These are phyloP conservation scores for Firmiana major DNA, from an alignment of 345 rosid genomes.

Conservation along the genomic window DNA sequence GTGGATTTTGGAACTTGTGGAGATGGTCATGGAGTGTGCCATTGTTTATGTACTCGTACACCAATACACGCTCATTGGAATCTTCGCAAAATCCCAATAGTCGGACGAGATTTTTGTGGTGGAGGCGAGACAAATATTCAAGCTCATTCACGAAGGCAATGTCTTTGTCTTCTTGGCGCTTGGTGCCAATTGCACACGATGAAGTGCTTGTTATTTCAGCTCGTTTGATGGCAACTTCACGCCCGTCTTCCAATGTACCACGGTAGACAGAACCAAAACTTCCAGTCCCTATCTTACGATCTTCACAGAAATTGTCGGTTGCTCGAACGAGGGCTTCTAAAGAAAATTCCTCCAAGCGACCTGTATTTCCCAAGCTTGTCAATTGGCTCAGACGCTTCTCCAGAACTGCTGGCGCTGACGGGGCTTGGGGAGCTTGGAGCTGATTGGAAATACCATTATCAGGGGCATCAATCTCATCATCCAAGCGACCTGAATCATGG, in stretches of 20 bases:
- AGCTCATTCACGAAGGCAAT: conserved; percentile 68
- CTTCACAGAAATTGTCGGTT: conserved; percentile 58
- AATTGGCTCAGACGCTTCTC: conserved; percentile 60
- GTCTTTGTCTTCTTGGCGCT: conserved; percentile 56
- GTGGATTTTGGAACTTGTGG: conserved; percentile 41
- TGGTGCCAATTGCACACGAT: conserved; percentile 21
- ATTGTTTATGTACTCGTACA: conserved; percentile 64
- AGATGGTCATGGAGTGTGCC: conserved; percentile 74
- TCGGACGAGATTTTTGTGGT: conserved; percentile 71
- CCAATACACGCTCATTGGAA: conserved; percentile 44
- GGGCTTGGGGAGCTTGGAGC: not conserved
- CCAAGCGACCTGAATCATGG: conserved; percentile 69
- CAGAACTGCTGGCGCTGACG: conserved; percentile 19
- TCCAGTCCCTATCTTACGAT: conserved; percentile 59
- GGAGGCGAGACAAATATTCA: conserved; percentile 68
- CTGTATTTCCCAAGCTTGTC: conserved; percentile 57
- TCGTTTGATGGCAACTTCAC: conserved; percentile 70
- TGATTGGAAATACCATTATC: conserved; percentile 1
- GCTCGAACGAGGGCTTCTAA: conserved; percentile 39
- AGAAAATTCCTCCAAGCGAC: conserved; percentile 57
- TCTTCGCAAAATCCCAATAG: conserved; percentile 73
- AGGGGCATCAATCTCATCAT: conserved; percentile 35
- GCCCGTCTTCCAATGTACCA: conserved; percentile 52
- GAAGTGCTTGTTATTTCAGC: conserved; percentile 41
- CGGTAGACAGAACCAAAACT: conserved; percentile 77